Conservation (phyloP, 2,329 filamentous ascomycete genomes). For the Amesomyces nigricolor region DNA sequence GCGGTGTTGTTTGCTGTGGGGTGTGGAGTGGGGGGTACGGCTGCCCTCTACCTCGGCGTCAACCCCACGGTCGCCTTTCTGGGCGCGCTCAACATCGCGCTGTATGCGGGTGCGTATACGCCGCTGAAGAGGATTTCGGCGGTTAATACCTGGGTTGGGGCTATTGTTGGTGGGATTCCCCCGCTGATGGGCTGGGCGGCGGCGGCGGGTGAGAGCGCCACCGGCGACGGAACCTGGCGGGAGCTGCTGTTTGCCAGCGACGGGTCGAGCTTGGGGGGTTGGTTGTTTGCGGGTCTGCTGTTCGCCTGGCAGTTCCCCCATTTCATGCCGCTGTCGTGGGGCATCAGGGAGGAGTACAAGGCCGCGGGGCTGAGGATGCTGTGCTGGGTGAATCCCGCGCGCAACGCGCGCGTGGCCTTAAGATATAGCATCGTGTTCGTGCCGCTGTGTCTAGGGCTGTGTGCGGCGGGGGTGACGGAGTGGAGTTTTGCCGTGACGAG, state of each 20-base stretch:
- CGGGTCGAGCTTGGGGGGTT: constrained; percentile 67
- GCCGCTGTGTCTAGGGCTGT: constrained; percentile 76
- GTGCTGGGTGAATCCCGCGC: constrained; percentile 77
- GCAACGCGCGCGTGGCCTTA: constrained; percentile 81
- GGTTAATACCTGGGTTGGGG: constrained; percentile 92
- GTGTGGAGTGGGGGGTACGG: constrained; percentile 63
- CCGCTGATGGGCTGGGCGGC: constrained; percentile 98
- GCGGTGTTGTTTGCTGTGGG: constrained; percentile 75
- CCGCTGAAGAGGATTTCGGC: constrained; percentile 82
- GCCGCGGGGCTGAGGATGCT: constrained; percentile 66
- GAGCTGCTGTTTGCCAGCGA: constrained; percentile 66
- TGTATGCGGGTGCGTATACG: constrained; percentile 92
- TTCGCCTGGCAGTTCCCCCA: constrained; percentile 98
- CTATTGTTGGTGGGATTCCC: constrained; percentile 86
- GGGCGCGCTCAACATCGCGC: constrained; percentile 73
- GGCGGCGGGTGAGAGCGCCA: constrained; percentile 81
- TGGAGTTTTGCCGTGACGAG: constrained; percentile 79
- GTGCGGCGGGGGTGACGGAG: constrained; percentile 74
- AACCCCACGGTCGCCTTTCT: constrained; percentile 90
- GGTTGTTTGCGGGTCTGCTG: constrained; percentile 77
- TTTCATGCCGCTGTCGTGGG: constrained; percentile 90
- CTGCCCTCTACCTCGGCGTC: constrained; percentile 77
- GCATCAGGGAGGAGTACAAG: constrained; percentile 84
- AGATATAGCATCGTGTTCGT: constrained; percentile 82
- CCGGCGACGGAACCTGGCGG: constrained; percentile 66